These are phyloP conservation scores for Pleurozium schreberi DNA, from an alignment of 225 moss, liverwort and hornwort species.

Conservation along the genomic window DNA sequence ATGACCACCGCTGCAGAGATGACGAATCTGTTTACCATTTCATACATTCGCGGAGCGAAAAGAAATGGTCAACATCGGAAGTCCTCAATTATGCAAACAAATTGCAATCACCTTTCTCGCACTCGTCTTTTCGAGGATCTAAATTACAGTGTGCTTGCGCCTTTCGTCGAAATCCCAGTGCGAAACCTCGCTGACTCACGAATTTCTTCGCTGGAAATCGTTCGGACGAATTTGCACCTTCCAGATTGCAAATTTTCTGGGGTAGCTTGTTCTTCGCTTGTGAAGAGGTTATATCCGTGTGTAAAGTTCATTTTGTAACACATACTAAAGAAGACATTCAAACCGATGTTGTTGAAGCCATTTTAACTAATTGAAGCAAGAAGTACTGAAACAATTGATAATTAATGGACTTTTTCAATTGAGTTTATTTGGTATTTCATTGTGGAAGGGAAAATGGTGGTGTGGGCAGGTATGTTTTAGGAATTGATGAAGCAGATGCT, in stretches of 20 bases:
- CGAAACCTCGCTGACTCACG: not conserved
- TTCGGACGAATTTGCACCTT: not conserved
- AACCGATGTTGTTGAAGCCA: not conserved
- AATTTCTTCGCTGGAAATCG: not conserved
- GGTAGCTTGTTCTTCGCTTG: not conserved
- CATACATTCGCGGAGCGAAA: not conserved
- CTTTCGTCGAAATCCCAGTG: not conserved
- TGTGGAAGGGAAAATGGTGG: not conserved
- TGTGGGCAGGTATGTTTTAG: slow-evolving; percentile 65
- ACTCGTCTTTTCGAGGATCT: not conserved
- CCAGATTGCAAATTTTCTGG: no score
- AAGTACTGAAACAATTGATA: not conserved
- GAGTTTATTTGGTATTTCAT: not conserved
- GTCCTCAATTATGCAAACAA: not conserved
- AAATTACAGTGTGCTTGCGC: not conserved
- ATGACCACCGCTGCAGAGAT: not conserved
- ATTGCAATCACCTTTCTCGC: not conserved
- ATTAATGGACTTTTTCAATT: not conserved
- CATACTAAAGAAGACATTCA: not conserved
- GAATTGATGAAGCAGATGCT: slow-evolving; percentile 96
- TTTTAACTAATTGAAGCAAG: not conserved
- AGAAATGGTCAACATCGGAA: not conserved
- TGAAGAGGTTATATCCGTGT: not conserved
- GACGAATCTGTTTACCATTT: not conserved
- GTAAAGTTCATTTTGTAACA: not conserved